These are phyloP conservation scores for Alternaria arbusti DNA, from an alignment of 2,329 filamentous ascomycete species.

Conservation along the genomic window DNA sequence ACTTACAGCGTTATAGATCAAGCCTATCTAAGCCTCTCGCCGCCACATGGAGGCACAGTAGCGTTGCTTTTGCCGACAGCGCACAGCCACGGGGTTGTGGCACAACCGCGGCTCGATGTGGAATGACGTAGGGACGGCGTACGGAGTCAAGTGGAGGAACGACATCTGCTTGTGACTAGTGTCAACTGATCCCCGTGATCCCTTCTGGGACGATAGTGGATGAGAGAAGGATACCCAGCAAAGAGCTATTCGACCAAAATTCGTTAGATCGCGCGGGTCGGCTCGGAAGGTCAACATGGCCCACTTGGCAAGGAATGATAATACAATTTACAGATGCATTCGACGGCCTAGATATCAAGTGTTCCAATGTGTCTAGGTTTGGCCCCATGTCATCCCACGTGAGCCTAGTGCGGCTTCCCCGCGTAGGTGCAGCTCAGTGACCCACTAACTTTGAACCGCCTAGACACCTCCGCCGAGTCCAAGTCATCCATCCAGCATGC, in stretches of 20 bases:
- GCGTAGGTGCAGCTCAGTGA: constrained; percentile 29
- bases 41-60: background rate
- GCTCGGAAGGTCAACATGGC: background rate
- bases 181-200: background rate
- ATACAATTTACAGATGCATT: background rate
- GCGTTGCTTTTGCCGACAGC: background rate
- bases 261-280: background rate
- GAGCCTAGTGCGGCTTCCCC: constrained; percentile 33
- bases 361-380: background rate
- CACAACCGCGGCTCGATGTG: background rate
- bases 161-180: background rate
- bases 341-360: background rate
- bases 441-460: constrained; percentile 22
- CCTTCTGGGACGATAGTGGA: background rate
- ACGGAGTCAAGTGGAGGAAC: background rate
- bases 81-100: background rate
- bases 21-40: constrained; percentile 65
- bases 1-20: constrained; percentile 60
- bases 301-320: background rate
- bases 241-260: background rate
- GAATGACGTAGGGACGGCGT: background rate
- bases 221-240: background rate
- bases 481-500: constrained; percentile 17
- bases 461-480: constrained; percentile 25
- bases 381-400: constrained; percentile 23